Conservation (phyloP, 2,329 filamentous ascomycete species). For the Aureobasidium sp. region DNA sequence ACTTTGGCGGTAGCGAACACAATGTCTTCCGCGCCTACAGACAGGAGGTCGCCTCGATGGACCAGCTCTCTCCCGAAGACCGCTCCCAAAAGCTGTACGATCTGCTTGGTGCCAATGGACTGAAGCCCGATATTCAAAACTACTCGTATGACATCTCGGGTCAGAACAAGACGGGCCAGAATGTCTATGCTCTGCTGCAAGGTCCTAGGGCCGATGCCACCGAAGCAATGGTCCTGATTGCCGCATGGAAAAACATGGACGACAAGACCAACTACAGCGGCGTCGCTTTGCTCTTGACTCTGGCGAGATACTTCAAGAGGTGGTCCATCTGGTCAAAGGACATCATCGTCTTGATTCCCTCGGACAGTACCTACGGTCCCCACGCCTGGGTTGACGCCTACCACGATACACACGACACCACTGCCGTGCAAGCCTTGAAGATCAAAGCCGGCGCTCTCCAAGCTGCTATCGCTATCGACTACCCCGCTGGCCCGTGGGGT, state of each 20-base stretch:
- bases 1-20: slow-evolving; percentile 93
- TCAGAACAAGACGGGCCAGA: slow-evolving; percentile 66
- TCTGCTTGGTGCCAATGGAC: slow-evolving; percentile 66
- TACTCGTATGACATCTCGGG: slow-evolving; percentile 79
- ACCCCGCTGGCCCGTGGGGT: slow-evolving; percentile 59
- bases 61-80: slow-evolving; percentile 31
- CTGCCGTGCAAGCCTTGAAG: slow-evolving; percentile 63
- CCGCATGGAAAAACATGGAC: slow-evolving; percentile 76
- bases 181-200: slow-evolving; percentile 87
- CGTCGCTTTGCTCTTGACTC: slow-evolving; percentile 72
- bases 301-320: slow-evolving; percentile 90
- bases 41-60: slow-evolving; percentile 65
- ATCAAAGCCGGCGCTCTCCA: slow-evolving; percentile 91
- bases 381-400: slow-evolving; percentile 98
- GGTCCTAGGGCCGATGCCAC: slow-evolving; percentile 93
- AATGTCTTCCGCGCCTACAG: slow-evolving; percentile 86
- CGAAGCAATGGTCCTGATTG: slow-evolving; percentile 88
- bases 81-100: slow-evolving; percentile 61
- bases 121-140: slow-evolving; percentile 81
- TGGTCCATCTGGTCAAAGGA: slow-evolving; percentile 99
- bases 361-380: slow-evolving; percentile 80
- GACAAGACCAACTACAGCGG: slow-evolving; percentile 76
- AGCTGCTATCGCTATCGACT: slow-evolving; percentile 88
- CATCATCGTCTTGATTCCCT: slow-evolving; percentile 82
- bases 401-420: slow-evolving; percentile 73